Evolutionary conservation across 192 early-diverging fungal species (phyloP).

Genomic region (Geranomyces michiganensis): DNA sequence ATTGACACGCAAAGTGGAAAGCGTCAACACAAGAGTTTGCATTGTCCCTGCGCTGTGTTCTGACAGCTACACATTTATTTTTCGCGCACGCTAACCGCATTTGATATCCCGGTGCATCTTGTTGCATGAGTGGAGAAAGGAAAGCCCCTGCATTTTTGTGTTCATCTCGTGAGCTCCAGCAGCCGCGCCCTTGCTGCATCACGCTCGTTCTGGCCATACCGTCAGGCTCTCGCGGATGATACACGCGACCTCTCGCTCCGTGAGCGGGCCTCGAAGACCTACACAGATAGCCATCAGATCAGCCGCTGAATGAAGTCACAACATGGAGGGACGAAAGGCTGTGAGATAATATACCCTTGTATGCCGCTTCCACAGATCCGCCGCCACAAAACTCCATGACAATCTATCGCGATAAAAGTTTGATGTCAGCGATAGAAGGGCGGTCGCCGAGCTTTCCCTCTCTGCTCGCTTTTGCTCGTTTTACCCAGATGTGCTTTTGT

Average conservation of each 20-base stretch:
- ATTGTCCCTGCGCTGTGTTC: not conserved
- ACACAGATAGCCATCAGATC: not conserved
- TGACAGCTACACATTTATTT: not conserved
- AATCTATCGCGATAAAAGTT: no score
- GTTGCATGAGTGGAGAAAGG: slow-evolving; percentile 52
- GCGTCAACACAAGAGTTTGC: no score
- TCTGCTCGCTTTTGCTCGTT: not conserved
- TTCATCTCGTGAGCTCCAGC: no score
- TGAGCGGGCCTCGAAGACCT: slow-evolving; percentile 45
- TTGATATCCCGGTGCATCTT: slow-evolving; percentile 87
- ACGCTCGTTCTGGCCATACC: no score
- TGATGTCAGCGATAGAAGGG: not conserved
- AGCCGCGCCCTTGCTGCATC: no score
- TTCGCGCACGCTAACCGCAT: slow-evolving; percentile 61
- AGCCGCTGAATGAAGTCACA: not conserved
- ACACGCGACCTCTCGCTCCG: slow-evolving; percentile 47
- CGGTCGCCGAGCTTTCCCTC: not conserved
- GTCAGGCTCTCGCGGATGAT: slow-evolving; percentile 52
- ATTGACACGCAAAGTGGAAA: no score
- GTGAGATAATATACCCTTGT: slow-evolving; percentile 49
- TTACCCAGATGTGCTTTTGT: slow-evolving; percentile 57
- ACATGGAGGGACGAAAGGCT: not conserved
- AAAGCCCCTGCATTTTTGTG: slow-evolving; percentile 41
- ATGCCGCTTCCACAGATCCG: slow-evolving; percentile 57
- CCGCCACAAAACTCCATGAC: slow-evolving; percentile 68